Evolutionary conservation across 2,329 filamentous ascomycete species (phyloP), one percentile per base, ranked within the genome.

Genomic region (Tolypocladium amazonense): DNA sequence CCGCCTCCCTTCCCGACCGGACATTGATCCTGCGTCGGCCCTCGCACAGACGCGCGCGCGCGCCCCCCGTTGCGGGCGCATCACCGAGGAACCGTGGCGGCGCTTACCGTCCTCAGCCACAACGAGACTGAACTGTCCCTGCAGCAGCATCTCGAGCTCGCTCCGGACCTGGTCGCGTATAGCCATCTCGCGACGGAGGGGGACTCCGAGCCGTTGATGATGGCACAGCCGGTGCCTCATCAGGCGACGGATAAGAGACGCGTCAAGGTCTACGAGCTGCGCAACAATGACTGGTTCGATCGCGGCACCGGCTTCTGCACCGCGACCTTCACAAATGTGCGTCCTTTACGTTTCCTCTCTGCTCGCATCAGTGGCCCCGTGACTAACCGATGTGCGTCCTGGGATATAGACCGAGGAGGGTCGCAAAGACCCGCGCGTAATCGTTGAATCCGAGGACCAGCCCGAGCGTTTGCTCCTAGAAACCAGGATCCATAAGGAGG

Each of bases 241-340:
- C 82, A 81, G 77, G 77, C 80, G 74, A 81, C 81, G 74, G 84
- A 87, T 70, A 85, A 81, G 77, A 86, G 83, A 75, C 83, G 94
- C 81, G 94, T 97, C 76, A 99, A 99, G 81, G 94, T 99, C 73
- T 99, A 99, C 76, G 94, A 97, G 80, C 84, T 99, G 70, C 91
- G 90, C 75, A 92, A 96, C 77, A 96, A 96, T 82, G 94, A 97
- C 85, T 99, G 94, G 94, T 97, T 93, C 73, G 94, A 99, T 77
- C 84, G 93, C 70, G 94, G 94, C 65, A 99, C 94, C 56, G 94
- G 94, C 63, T 97, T 97, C 75, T 97, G 94, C 74, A 90, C 86
- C 62, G 92, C 92, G 56, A 82, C 86, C 65, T 84, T 89, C 65
- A 77, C 87, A 64, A 82, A 86, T 73, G 89, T 94, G 84, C 73